Conservation (phyloP, 169 alveolate species). For the Plasmodium billcollinsi region DNA sequence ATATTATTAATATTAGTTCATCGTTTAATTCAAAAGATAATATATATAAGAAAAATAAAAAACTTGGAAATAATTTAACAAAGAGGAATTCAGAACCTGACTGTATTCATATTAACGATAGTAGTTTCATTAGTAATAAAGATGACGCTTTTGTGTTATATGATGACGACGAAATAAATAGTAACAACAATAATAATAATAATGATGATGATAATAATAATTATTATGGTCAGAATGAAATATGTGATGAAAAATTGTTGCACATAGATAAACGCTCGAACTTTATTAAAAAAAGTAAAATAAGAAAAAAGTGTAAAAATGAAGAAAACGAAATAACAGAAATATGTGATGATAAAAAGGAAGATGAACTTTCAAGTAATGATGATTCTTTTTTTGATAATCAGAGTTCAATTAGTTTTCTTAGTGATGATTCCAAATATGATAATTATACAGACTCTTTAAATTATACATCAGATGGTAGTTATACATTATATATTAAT, state of each 20-base stretch:
- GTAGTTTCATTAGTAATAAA: background rate
- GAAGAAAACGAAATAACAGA: background rate
- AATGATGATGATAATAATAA: too few species aligned
- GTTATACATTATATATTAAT: background rate
- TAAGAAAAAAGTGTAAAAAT: background rate
- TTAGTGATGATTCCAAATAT: slow-evolving; percentile 57
- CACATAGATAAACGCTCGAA: too few species aligned
- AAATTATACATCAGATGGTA: background rate
- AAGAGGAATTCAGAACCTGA: background rate
- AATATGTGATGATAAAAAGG: slow-evolving; percentile 13
- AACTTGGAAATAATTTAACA: too few species aligned
- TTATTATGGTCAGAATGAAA: too few species aligned
- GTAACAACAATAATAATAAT: background rate
- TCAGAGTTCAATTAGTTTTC: slow-evolving; percentile 52
- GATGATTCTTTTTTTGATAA: slow-evolving; percentile 43
- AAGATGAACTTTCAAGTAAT: slow-evolving; percentile 18
- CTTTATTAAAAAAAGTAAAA: too few species aligned
- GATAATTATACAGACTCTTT: slow-evolving; percentile 20
- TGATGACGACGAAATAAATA: background rate
- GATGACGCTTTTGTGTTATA: slow-evolving; percentile 16
- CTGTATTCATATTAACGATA: slow-evolving; percentile 18
- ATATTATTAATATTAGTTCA: too few species aligned
- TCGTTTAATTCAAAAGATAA: too few species aligned
- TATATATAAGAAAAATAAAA: too few species aligned
- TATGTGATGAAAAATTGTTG: too few species aligned